Percentiles rank a stretch among this genome's conserved stretches.
Evolutionary conservation across 306 rosid genomes (phyloP).

Genomic region (Elaeagnus macrophylla): DNA sequence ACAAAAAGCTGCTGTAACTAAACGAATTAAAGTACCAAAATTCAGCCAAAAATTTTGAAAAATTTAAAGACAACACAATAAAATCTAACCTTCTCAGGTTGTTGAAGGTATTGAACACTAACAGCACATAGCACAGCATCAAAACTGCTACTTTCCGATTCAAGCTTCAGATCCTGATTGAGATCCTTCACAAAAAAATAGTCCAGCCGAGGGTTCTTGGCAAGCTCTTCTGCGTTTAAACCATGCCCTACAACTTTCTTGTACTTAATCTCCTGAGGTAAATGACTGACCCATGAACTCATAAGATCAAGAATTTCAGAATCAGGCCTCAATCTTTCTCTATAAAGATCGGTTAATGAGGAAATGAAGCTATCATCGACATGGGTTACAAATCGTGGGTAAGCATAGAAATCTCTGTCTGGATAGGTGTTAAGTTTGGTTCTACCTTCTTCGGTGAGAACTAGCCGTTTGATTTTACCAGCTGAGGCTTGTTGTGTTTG

Average conservation of each 20-base stretch:
- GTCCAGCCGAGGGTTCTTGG: constrained; percentile 57
- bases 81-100: constrained; percentile 67
- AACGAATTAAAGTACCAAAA: too few species aligned
- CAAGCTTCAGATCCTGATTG: constrained; percentile 55
- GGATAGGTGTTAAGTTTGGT: constrained; percentile 45
- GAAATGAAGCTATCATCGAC: constrained; percentile 69
- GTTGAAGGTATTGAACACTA: constrained; percentile 90
- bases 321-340: constrained; percentile 45
- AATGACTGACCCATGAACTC: constrained; percentile 92
- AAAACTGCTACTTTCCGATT: constrained; percentile 41
- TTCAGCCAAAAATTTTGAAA: too few species aligned
- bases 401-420: constrained; percentile 64
- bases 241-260: constrained; percentile 81
- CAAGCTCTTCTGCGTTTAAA: constrained; percentile 70
- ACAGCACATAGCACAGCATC: constrained; percentile 82
- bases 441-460: constrained; percentile 53
- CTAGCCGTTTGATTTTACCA: constrained; percentile 57
- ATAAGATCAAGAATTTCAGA: constrained; percentile 60
- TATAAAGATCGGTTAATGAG: constrained; percentile 49
- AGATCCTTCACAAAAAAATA: constrained; percentile 73
- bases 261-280: constrained; percentile 50
- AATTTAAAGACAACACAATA: neutral
- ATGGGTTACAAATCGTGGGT: constrained; percentile 73
- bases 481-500: constrained; percentile 30
- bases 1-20: too few species aligned